phyloP scores from a whole-genome alignment of 2,329 filamentous ascomycete genomes.

The Furcasterigmium furcatum region DNA sequence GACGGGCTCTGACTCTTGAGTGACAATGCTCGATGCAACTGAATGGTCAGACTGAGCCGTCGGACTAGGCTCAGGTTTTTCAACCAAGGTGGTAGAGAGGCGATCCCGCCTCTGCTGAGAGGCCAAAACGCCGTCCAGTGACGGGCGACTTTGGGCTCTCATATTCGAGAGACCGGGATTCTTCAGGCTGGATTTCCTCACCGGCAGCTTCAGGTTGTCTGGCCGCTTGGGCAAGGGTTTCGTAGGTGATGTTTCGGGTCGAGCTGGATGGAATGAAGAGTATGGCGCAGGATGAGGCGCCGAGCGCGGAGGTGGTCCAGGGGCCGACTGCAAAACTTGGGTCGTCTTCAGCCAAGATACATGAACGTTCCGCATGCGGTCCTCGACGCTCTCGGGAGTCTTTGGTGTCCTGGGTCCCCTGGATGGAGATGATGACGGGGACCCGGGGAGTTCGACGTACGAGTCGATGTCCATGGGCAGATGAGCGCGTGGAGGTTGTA shows the following conservation, averaged over 20 bases:
- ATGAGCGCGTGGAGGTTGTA: background rate
- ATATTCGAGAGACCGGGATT: background rate
- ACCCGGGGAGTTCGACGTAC: constrained; percentile 9
- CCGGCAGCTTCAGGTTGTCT: constrained; percentile 5
- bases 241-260: background rate
- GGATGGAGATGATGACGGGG: constrained; percentile 3
- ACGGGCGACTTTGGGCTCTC: background rate
- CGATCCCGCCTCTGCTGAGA: constrained; percentile 6
- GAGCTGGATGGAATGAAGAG: background rate
- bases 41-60: constrained; percentile 14
- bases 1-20: constrained; percentile 25
- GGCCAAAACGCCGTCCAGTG: constrained; percentile 6
- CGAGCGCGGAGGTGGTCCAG: background rate
- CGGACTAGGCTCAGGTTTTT: constrained; percentile 7
- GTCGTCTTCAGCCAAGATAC: background rate
- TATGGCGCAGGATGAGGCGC: background rate
- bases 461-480: constrained; percentile 5
- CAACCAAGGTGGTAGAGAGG: constrained; percentile 1
- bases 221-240: constrained; percentile 4
- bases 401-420: too few relatives aligned
- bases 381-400: constrained; percentile 4
- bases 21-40: constrained; percentile 27
- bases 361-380: constrained; percentile 1
- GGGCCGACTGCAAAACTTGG: constrained; percentile 1
- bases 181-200: constrained; percentile 1